Base-by-base conservation (phyloP, 495 filamentous ascomycete genomes). In the Tetracladium setigerum region DNA sequence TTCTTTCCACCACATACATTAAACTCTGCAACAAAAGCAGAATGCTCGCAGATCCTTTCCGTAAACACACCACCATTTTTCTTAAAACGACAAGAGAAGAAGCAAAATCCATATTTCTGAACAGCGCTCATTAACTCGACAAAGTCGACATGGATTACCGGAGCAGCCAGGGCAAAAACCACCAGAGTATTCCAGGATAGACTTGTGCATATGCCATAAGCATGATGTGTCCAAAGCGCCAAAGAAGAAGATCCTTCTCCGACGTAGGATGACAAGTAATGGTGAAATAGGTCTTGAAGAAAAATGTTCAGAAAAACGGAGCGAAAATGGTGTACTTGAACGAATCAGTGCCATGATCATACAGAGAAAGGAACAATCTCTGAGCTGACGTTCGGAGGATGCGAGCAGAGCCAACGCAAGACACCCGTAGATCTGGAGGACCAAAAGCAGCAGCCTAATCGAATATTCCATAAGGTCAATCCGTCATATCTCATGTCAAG, bases 141-240 rank as follows among this genome's bases (percentile, higher is more conserved):
- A n/a, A 33, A 47, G 56, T 47, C 49, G 47, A 51, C 33, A 14
- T 41, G 24, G 38, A 27, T 44, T 46, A 50, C 46, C 40, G 42
- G 34, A 38, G 56, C 38, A 30, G 47, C 30, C 43, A 38, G 40
- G 32, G 10, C 46, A 18, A 41, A 44, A 41, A 48, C 44, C 56
- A 16, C 38, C n/a, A 40, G 30, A 41, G 48, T 49, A 46, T 52
- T 35, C 52, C 52, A 58, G 44, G 46, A 53, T 44, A 49, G 44
- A 46, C 40, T 30, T 32, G 34, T 62, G 70, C 72, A 76, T 74
- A 74, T 72, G 65, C 63, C 65, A 62, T 77, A 77, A 76, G 54
- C 65, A 76, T 77, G 64, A 71, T 68, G 64, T 77, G 69, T 77
- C 74, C 75, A 77, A 79, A 64, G 65, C 74, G 63, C 70, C 64